phyloP scores from a whole-genome alignment of 495 filamentous ascomycete species.

The Clavariopsis aquatica region DNA sequence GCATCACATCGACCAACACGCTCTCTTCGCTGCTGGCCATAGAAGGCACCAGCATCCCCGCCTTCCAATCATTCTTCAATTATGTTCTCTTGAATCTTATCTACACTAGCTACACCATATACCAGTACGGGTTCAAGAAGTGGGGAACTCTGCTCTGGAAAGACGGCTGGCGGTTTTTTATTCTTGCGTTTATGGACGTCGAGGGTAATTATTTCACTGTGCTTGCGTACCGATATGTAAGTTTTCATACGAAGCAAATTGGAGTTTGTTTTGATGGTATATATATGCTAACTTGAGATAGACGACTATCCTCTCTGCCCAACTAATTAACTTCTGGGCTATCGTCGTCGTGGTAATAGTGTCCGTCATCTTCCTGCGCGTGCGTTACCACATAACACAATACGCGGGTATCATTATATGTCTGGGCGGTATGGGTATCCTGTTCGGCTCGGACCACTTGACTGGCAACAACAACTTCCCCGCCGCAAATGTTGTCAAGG shows the following conservation, averaged over 20 bases:
- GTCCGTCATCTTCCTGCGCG: constrained; percentile 76
- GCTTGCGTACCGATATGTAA: constrained; percentile 78
- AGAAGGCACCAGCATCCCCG: constrained; percentile 80
- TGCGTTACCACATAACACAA: constrained; percentile 86
- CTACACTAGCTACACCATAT: constrained; percentile 80
- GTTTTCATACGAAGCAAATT: not conserved
- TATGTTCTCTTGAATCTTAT: constrained; percentile 82
- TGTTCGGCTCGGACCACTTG: constrained; percentile 86
- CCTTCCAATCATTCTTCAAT: constrained; percentile 94
- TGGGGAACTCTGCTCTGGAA: constrained; percentile 63
- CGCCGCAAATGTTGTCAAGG: constrained; percentile 75
- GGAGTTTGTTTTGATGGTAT: too few relatives aligned
- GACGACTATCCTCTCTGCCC: constrained; percentile 84
- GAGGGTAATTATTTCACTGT: constrained; percentile 98
- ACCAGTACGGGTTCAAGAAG: constrained; percentile 73
- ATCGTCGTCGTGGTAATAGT: constrained; percentile 89
- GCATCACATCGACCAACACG: constrained; percentile 87
- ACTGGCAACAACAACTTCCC: constrained; percentile 64
- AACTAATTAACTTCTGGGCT: constrained; percentile 98
- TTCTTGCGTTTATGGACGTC: constrained; percentile 89
- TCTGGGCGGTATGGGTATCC: constrained; percentile 86
- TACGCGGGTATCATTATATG: constrained; percentile 84
- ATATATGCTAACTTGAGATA: too few relatives aligned
- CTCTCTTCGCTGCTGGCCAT: constrained; percentile 73
- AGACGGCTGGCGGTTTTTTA: constrained; percentile 92